phyloP scores from a whole-genome alignment of 169 alveolate species.

The Plasmodium cynomolgi region DNA sequence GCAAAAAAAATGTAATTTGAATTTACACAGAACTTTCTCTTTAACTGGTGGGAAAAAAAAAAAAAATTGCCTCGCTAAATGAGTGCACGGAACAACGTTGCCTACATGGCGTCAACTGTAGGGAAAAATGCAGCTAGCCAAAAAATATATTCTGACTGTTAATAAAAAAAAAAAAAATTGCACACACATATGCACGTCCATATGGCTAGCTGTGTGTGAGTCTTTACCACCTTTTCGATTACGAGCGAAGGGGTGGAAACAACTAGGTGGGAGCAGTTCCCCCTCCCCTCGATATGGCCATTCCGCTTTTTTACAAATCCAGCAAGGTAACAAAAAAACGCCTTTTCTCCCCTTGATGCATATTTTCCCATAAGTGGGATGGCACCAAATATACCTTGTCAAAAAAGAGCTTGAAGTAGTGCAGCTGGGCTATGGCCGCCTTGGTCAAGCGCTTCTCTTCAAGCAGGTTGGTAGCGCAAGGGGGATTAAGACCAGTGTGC shows the following conservation, averaged over 20 bases:
- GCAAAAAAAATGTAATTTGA: neutral
- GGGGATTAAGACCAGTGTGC: slow-evolving; percentile 9
- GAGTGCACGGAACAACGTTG: neutral
- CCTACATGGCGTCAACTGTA: neutral
- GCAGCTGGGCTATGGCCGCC: slow-evolving; percentile 26
- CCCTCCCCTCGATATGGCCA: neutral
- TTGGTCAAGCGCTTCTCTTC: slow-evolving; percentile 20
- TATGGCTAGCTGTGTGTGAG: slow-evolving; percentile 6
- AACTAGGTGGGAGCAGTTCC: neutral
- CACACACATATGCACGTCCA: neutral
- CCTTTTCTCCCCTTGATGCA: neutral
- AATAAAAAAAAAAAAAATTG: slow-evolving; percentile 7
- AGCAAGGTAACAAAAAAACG: slow-evolving; percentile 19
- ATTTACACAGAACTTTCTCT: neutral
- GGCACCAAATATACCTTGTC: slow-evolving; percentile 40
- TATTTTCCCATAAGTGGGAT: slow-evolving; percentile 15
- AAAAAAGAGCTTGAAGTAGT: slow-evolving; percentile 54
- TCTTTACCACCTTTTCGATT: neutral
- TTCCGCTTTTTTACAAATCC: neutral
- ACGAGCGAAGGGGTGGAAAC: neutral
- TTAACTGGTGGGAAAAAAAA: neutral
- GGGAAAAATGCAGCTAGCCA: slow-evolving; percentile 14
- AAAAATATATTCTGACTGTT: slow-evolving; percentile 20
- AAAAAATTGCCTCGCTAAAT: neutral
- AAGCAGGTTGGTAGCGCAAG: neutral